These are phyloP conservation scores for Leavenworthia alabamica DNA, from an alignment of 345 rosid genomes.

Conservation along the genomic window DNA sequence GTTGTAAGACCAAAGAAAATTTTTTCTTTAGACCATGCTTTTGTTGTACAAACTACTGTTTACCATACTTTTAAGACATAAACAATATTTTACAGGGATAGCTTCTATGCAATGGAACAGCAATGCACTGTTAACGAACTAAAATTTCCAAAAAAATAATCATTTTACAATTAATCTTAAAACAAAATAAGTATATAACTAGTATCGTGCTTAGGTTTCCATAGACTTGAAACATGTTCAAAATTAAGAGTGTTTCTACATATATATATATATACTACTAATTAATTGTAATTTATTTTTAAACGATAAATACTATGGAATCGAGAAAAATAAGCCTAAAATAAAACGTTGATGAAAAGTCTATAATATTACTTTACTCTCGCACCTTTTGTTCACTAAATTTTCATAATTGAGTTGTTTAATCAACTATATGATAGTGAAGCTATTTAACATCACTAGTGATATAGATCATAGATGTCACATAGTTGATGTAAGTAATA, in stretches of 20 bases:
- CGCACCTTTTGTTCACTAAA: background rate
- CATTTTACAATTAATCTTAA: background rate
- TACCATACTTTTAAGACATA: background rate
- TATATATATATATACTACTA: background rate
- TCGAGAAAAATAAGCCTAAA: background rate
- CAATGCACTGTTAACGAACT: background rate
- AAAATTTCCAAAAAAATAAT: too few relatives aligned
- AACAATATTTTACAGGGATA: background rate
- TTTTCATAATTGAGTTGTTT: background rate
- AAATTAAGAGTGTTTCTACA: background rate
- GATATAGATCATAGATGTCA: too few relatives aligned
- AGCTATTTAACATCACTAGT: background rate
- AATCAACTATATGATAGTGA: background rate
- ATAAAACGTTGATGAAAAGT: background rate
- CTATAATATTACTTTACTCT: background rate
- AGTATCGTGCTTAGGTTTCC: background rate
- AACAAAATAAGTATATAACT: background rate
- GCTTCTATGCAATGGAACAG: background rate
- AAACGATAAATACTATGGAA: background rate
- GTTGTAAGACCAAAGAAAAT: constrained; percentile 12
- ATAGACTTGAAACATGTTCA: background rate
- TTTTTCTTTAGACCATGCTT: background rate
- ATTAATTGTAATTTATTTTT: background rate
- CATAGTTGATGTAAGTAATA: background rate
- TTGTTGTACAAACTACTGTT: background rate